These are phyloP conservation scores for Neofusicoccum umdonicola DNA, from an alignment of 2,329 filamentous ascomycete species.

Conservation along the genomic window DNA sequence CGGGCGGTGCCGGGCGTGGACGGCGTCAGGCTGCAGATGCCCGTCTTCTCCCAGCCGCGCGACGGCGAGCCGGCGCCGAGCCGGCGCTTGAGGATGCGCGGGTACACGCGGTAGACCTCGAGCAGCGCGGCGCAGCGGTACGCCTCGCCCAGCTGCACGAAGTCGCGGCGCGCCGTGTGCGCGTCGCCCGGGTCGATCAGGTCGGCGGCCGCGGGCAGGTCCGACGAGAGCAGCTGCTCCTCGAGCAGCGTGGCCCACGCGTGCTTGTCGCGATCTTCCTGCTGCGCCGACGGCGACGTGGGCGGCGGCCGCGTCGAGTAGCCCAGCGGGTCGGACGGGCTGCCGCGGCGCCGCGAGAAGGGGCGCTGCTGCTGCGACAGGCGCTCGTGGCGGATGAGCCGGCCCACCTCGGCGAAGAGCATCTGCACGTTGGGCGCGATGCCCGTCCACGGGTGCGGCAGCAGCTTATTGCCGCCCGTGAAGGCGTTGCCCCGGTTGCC, in stretches of 20 bases:
- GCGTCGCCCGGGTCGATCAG: conserved; percentile 53
- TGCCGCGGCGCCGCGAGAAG: neutral
- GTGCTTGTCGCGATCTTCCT: conserved; percentile 32
- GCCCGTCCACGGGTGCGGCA: conserved; percentile 52
- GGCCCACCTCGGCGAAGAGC: conserved; percentile 47
- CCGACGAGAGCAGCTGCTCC: conserved; percentile 46
- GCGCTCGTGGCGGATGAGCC: conserved; percentile 41
- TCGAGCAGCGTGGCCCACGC: conserved; percentile 46
- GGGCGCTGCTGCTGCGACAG: neutral
- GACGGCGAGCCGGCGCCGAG: conserved; percentile 26
- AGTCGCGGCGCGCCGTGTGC: conserved; percentile 53
- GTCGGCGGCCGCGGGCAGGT: conserved; percentile 47
- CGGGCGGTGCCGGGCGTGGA: conserved; percentile 25
- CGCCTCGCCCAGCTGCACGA: conserved; percentile 53
- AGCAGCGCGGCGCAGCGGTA: conserved; percentile 54
- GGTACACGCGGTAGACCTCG: conserved; percentile 56
- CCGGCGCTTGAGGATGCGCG: conserved; percentile 48
- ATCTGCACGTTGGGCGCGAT: conserved; percentile 46
- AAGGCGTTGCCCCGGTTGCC: conserved; percentile 21
- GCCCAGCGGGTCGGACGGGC: neutral
- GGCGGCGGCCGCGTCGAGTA: neutral
- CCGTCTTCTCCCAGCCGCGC: conserved; percentile 9
- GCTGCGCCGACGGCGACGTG: conserved; percentile 18
- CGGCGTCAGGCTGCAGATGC: conserved; percentile 3
- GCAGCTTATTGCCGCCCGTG: conserved; percentile 34